phyloP scores from a whole-genome alignment of 2,329 filamentous ascomycete genomes.

The Zasmidium cellare region DNA sequence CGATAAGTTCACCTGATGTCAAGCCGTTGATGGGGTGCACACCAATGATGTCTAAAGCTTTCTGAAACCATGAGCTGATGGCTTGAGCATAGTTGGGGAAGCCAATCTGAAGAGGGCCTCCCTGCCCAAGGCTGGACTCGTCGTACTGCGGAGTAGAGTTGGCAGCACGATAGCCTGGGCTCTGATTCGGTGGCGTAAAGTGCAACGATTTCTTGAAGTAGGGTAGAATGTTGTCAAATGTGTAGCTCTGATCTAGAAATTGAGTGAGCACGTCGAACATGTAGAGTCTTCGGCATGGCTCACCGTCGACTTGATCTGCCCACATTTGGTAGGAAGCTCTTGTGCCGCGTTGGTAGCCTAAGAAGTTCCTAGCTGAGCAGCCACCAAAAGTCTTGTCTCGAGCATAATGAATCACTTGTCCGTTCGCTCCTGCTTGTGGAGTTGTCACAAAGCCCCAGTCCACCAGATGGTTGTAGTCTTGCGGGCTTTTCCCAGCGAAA shows the following conservation, averaged over 20 bases:
- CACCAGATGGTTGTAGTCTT: constrained; percentile 3
- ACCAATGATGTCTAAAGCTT: background rate
- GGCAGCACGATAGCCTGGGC: background rate
- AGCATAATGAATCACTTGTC: constrained; percentile 16
- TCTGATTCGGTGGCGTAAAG: background rate
- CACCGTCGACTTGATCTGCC: constrained; percentile 35
- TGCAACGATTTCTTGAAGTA: constrained; percentile 11
- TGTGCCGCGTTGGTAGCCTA: constrained; percentile 33
- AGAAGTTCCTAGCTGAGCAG: constrained; percentile 26
- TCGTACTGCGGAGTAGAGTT: background rate
- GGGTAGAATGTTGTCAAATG: constrained; percentile 28
- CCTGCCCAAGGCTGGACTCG: background rate
- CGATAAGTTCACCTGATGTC: background rate
- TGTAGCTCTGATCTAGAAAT: constrained; percentile 29
- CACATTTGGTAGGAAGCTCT: constrained; percentile 33
- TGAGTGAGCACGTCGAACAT: too few species aligned
- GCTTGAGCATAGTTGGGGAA: background rate
- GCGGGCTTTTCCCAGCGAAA: constrained; percentile 6
- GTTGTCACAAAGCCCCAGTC: constrained; percentile 17
- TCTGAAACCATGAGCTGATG: background rate
- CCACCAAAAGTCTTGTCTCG: constrained; percentile 30
- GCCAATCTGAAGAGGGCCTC: constrained; percentile 3
- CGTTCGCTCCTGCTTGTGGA: constrained; percentile 2
- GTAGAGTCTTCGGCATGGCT: too few species aligned
- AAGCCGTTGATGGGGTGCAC: background rate